phyloP scores from a whole-genome alignment of 257 asterid genomes.

The Ocimum tenuiflorum region DNA sequence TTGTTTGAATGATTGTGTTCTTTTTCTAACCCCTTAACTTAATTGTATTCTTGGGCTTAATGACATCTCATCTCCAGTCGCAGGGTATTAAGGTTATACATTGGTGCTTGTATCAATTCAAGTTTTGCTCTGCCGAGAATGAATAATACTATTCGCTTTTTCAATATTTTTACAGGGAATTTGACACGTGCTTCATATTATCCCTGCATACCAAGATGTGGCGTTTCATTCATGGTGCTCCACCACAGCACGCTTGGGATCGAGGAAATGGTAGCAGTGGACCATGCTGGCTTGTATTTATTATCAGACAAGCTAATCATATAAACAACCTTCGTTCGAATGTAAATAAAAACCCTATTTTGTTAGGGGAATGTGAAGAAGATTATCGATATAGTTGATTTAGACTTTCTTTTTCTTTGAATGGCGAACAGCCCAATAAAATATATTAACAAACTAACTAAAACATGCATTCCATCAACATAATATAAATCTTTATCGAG shows the following conservation, averaged over 20 bases:
- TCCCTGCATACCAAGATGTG: conserved; percentile 98
- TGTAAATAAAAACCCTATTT: too few relatives aligned
- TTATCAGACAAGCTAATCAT: too few relatives aligned
- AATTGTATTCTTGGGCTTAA: conserved; percentile 95
- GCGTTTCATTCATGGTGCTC: conserved; percentile 93
- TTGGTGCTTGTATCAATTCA: conserved; percentile 94
- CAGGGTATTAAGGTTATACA: conserved; percentile 69
- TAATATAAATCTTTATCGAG: too few relatives aligned
- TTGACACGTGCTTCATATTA: conserved; percentile 81
- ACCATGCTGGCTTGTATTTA: too few relatives aligned
- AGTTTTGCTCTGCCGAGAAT: too few relatives aligned
- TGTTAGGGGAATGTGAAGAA: too few relatives aligned
- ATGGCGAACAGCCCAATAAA: too few relatives aligned
- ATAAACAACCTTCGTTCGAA: too few relatives aligned
- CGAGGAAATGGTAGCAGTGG: conserved; percentile 98
- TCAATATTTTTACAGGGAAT: conserved; percentile 56
- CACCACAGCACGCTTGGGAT: conserved; percentile 73
- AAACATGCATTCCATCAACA: too few relatives aligned
- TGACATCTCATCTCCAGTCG: conserved; percentile 94
- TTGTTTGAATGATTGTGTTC: not conserved
- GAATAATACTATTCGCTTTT: not conserved
- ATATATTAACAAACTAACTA: too few relatives aligned
- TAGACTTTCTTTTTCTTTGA: too few relatives aligned
- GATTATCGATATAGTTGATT: too few relatives aligned
- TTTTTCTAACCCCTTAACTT: conserved; percentile 40